Evolutionary conservation across 805 yeast species (phyloP), one percentile per base, ranked within the genome.

Genomic region (Candida orba): DNA sequence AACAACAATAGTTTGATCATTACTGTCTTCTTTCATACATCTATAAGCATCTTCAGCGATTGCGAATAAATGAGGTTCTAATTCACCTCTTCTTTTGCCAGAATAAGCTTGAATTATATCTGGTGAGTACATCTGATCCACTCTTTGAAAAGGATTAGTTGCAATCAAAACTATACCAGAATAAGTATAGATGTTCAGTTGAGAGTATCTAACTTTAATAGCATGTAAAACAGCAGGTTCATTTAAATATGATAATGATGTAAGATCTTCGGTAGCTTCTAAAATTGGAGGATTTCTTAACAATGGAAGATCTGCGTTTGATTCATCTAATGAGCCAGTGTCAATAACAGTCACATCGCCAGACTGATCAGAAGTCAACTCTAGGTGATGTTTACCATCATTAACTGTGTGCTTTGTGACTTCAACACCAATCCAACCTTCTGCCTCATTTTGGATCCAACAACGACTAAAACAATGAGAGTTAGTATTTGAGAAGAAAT

Each of bases 181-280:
- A 62, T 91, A 91, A 3, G 99, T 93, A 65, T 91, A 91, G 47
- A 91, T 91, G 61, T 83, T 86, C 55, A 91, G 75, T 61, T 88
- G 96, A 32, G 89, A 73, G 60, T 93, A 91, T 52, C 99, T 78
- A 49, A 85, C 78, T 57, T 79, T 83, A 61, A 93, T 91, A 17
- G 98, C 97, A 58, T 90, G 95, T 52, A 91, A 73, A 39, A 91
- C 96, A 1, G 97, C 95, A 2, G 99, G 98, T 63, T 91, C 99
- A 63, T 91, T 91, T 55, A 93, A 70, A 60, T 91, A 90, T 1
- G 97, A 89, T 44, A 91, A 73, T 42, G 89, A 82, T 3, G 98
- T 93, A 57, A 91, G 75, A 66, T 93, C 99, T 61, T 91, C 97
- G 17, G 95, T 88, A 4, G 96, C 84, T 64, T 91, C 99, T 50